Evolutionary conservation across 2,329 filamentous ascomycete species (phyloP), one percentile per base, ranked within the genome.

Genomic region (Ophiocordyceps sinensis): DNA sequence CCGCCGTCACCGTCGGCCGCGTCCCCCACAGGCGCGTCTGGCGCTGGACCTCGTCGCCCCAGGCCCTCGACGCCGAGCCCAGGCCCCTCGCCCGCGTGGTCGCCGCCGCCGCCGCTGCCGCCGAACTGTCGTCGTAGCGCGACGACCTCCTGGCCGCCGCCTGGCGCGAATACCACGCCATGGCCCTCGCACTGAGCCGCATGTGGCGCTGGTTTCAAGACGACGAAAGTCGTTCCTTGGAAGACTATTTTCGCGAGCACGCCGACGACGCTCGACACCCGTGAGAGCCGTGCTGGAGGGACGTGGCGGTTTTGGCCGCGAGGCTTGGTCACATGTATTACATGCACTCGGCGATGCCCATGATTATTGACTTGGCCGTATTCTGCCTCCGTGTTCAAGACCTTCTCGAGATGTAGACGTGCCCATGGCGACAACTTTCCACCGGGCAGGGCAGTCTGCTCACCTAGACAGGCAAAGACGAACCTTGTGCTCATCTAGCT

Each of bases 11-110:
- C 10, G 37, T 45, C n/a, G 42, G 49, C 6, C 43, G 45, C 2
- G 46, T 50, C 14, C 39, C 43, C 3, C 36, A 36, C 3, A 43
- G 43, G 17, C 49, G 45, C 36, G 49, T 47, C 10, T 62, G 60
- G 59, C 48, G 43, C 6, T 64, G 60, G 61, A 46, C 51, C 3
- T 38, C 29, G 7, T 15, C 26, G 3, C 23, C 36, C 21, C 6
- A 13, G 11, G 14, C 14, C 1, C 43, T 46, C 1, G 44, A 45
- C 13, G 40, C 47, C 39, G 50, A 55, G 36, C 23, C 37, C 11
- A 34, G 41, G 3, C 43, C 47, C 14, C 41, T 56, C 14, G 47
- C 57, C 10, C 45, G 51, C 1, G 37, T 57, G 17, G 47, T 60
- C 29, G 38, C 41, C 29, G 40, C 32, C 2, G 45, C 48, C 19